Base-by-base conservation (phyloP, 1,284 basidiomycete species). In the Ustilago tritici region DNA sequence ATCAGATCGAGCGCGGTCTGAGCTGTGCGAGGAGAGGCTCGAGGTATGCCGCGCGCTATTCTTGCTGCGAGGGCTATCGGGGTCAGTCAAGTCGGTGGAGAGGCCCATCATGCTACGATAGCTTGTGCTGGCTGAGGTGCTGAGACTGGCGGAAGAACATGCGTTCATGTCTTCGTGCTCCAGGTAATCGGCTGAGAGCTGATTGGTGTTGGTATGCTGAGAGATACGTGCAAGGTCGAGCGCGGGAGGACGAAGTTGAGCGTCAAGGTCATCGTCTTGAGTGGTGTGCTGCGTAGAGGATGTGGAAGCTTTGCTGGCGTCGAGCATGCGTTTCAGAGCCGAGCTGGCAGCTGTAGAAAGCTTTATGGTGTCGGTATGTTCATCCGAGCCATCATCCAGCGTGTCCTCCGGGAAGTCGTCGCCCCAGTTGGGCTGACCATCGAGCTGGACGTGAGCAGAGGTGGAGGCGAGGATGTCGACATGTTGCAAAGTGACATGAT, bases 61-160 rank as follows among this genome's bases (percentile, higher is more conserved):
- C 46, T 73, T 75, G 66, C 61, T 73, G 49, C 72, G 58, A 0
- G 78, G 68, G 41, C 65, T 73, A 23, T 79, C 78, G 9, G 73
- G 74, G 53, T 79, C 78, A 38, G 78, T 79, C 41, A 79, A 63
- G 52, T 79, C 78, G 43, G 78, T 79, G 40, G 78, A 79, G 23
- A 78, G 64, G 14, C 70, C 76, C 63, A 74, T 65, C 57, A 61
- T 70, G 62, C 76, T 78, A 28, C 60, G 71, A 32, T 65, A 70
- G 67, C 76, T 78, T n/a, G 76, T 78, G 65, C 76, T 78, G 28
- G 70, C 67, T 4, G 67, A 70, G 12, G 76, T 66, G 63, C 76
- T 78, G 46, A 68, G 55, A 60, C 70, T 77, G 53, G 69, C 70
- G 19, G 56, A 57, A 36, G 67, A 65, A 52, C 47, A 64, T 0